These are phyloP conservation scores for Geranomyces michiganensis DNA, from an alignment of 192 early-diverging fungal genomes.

Conservation along the genomic window DNA sequence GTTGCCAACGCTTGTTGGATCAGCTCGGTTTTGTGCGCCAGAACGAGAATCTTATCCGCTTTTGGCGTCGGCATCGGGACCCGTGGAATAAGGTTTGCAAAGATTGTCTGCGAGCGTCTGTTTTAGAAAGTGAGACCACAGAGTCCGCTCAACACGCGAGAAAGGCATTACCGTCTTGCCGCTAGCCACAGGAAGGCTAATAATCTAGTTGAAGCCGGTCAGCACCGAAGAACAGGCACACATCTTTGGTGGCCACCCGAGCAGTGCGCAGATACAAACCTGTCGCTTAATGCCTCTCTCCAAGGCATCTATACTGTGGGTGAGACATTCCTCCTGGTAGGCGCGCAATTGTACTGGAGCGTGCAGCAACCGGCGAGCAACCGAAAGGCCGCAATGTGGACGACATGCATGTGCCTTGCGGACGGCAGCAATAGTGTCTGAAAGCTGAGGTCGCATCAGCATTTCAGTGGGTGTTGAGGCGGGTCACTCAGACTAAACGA, in stretches of 20 bases:
- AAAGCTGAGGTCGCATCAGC: no score
- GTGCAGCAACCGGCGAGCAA: no score
- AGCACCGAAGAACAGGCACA: not conserved
- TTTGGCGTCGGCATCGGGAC: constrained; percentile 61
- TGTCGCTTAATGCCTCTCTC: constrained; percentile 67
- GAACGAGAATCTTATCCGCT: constrained; percentile 77
- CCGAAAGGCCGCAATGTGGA: not conserved
- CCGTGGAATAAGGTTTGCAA: constrained; percentile 75
- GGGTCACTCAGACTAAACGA: no score
- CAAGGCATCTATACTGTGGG: constrained; percentile 57
- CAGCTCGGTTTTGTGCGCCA: constrained; percentile 90
- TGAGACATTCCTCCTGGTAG: constrained; percentile 89
- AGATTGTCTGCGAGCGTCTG: constrained; percentile 63
- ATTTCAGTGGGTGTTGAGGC: no score
- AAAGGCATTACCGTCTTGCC: constrained; percentile 76
- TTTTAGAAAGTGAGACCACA: not conserved
- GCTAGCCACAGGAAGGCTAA: constrained; percentile 76
- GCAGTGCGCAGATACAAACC: constrained; percentile 53
- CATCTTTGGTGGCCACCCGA: constrained; percentile 33
- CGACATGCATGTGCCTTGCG: not conserved
- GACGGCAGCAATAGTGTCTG: not conserved
- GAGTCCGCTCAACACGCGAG: not conserved
- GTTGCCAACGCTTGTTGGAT: constrained; percentile 76
- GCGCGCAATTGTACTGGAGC: constrained; percentile 52
- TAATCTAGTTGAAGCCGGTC: constrained; percentile 55